Conservation (phyloP, 129 eudicot genomes). For the Chrysanthemum lavandulifolium region DNA sequence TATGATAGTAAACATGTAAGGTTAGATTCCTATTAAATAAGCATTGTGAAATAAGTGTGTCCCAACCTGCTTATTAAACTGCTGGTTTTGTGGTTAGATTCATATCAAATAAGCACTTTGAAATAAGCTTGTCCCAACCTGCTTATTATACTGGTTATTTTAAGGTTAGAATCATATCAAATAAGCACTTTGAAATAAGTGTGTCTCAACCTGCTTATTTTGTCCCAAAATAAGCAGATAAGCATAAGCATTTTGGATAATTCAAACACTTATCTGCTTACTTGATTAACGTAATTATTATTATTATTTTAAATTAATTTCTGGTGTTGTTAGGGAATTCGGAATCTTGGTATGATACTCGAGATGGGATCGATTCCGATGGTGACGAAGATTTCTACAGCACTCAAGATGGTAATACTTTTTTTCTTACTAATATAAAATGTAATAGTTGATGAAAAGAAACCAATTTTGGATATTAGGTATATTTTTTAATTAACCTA, state of each 20-base stretch:
- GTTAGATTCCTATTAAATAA: too few species aligned
- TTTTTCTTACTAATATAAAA: neutral
- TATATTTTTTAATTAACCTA: neutral
- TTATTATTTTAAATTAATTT: neutral
- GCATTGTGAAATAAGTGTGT: neutral
- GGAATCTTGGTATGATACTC: conserved; percentile 66
- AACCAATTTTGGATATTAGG: neutral
- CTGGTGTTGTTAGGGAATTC: conserved; percentile 47
- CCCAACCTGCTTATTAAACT: too few species aligned
- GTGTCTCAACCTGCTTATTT: neutral
- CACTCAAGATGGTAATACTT: conserved; percentile 63
- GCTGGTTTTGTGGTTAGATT: too few species aligned
- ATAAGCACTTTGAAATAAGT: neutral
- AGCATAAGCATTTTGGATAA: too few species aligned
- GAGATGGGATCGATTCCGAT: conserved; percentile 51
- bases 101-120: neutral
- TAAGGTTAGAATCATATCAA: too few species aligned
- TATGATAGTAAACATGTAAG: too few species aligned
- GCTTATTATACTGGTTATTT: too few species aligned
- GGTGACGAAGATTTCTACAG: conserved; percentile 82
- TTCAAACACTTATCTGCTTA: too few species aligned
- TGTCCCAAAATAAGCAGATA: too few species aligned
- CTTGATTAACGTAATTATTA: neutral
- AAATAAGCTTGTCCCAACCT: too few species aligned
- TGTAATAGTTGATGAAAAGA: neutral